phyloP scores from a whole-genome alignment of 2,329 filamentous ascomycete species.

The Fusarium praegraminearum region DNA sequence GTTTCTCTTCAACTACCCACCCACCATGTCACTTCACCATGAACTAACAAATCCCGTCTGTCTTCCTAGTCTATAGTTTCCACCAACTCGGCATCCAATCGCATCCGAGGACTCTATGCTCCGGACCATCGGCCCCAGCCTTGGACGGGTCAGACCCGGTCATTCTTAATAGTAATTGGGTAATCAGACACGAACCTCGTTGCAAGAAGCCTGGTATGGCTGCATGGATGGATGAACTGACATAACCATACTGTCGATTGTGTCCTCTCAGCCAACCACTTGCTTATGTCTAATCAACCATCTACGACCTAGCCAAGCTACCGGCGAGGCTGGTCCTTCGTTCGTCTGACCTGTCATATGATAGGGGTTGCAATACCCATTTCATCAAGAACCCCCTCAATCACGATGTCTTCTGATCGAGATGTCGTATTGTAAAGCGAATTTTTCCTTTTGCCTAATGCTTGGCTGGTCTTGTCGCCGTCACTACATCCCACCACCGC shows the following conservation, averaged over 20 bases:
- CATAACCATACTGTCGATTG: conserved; percentile 15
- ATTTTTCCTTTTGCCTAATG: conserved; percentile 4
- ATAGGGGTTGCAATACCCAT: conserved; percentile 5
- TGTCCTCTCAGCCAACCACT: conserved; percentile 12
- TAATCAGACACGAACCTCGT: neutral
- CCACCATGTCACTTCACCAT: conserved; percentile 10
- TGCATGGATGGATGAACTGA: conserved; percentile 3
- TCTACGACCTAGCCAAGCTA: conserved; percentile 21
- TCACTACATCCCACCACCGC: neutral
- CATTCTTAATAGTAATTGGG: conserved; percentile 4
- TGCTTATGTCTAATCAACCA: conserved; percentile 4
- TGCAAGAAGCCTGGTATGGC: neutral
- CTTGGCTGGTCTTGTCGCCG: neutral
- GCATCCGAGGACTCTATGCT: conserved; percentile 8
- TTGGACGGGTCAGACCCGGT: neutral
- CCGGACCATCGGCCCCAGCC: conserved; percentile 22
- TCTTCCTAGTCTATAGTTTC: conserved; percentile 14
- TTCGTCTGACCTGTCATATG: conserved; percentile 11
- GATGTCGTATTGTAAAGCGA: conserved; percentile 4
- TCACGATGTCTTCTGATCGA: conserved; percentile 22
- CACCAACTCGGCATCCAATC: conserved; percentile 31
- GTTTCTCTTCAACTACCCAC: conserved; percentile 3
- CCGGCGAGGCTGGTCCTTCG: conserved; percentile 7
- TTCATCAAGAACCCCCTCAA: conserved; percentile 4
- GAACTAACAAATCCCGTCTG: conserved; percentile 12